Conservation (phyloP, 768 basidiomycete species). For the Gloeostereum incarnatum region DNA sequence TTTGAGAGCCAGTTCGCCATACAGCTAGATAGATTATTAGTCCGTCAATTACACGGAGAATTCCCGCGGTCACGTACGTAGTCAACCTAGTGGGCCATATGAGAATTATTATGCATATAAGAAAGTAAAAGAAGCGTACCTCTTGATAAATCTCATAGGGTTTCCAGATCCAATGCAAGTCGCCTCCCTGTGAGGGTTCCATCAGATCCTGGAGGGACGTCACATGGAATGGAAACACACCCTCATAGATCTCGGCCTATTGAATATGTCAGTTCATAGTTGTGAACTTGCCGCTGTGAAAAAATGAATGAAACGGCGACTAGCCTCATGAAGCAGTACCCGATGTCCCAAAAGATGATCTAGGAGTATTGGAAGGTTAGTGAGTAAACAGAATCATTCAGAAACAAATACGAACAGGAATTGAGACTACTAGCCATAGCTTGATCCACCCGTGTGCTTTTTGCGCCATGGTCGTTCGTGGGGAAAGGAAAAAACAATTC, state of each 20-base stretch:
- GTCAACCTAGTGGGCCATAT: constrained; percentile 18
- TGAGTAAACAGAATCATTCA: too few species aligned
- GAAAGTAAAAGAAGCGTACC: constrained; percentile 27
- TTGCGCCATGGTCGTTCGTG: too few species aligned
- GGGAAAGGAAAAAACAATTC: too few species aligned
- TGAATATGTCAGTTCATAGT: not conserved
- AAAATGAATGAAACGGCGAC: constrained; percentile 11
- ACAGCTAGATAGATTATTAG: constrained; percentile 36
- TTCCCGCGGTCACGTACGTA: constrained; percentile 22
- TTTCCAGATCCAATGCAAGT: constrained; percentile 87
- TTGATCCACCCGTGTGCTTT: too few species aligned
- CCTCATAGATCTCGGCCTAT: constrained; percentile 78
- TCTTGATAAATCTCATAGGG: constrained; percentile 75
- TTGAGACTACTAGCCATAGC: too few species aligned
- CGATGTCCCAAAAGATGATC: constrained; percentile 69
- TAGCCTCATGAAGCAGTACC: constrained; percentile 77
- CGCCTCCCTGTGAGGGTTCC: constrained; percentile 47
- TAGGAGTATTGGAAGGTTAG: too few species aligned
- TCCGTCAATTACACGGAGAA: not conserved
- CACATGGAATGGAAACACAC: constrained; percentile 13
- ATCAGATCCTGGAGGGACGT: not conserved
- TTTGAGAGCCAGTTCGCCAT: constrained; percentile 60
- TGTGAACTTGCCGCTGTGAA: constrained; percentile 1
- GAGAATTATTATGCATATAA: constrained; percentile 8
- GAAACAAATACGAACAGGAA: too few species aligned